These are phyloP conservation scores for Phytophthora melonis DNA, from an alignment of 352 stramenopile genomes.

Conservation along the genomic window DNA sequence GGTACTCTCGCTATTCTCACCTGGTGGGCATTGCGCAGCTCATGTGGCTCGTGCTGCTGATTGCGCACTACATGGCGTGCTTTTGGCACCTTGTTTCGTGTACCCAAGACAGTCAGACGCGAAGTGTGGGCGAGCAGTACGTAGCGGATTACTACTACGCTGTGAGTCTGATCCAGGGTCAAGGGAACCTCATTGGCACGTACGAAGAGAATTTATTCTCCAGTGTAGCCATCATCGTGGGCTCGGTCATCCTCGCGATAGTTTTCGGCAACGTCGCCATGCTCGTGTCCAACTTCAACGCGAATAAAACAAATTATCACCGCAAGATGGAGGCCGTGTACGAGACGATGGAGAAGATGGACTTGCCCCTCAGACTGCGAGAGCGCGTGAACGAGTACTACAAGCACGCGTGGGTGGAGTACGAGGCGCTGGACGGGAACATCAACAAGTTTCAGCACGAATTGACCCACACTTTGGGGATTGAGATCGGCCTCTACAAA, in stretches of 20 bases:
- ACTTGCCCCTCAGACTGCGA: constrained; percentile 38
- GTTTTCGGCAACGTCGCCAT: constrained; percentile 65
- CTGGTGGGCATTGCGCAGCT: background rate
- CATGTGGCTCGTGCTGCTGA: background rate
- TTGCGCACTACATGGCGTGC: constrained; percentile 2
- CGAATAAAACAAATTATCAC: constrained; percentile 52
- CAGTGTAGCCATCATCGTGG: constrained; percentile 41
- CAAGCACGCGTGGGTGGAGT: constrained; percentile 51
- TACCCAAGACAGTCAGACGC: background rate
- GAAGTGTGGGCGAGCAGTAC: constrained; percentile 23
- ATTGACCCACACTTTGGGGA: constrained; percentile 44
- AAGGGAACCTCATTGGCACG: constrained; percentile 35
- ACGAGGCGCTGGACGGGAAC: constrained; percentile 45
- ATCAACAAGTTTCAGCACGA: constrained; percentile 47
- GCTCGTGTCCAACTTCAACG: constrained; percentile 59
- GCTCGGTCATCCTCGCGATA: constrained; percentile 55
- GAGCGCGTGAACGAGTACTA: constrained; percentile 52
- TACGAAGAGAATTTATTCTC: constrained; percentile 43
- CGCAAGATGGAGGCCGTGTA: constrained; percentile 68
- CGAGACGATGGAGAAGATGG: constrained; percentile 56
- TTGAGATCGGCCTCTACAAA: constrained; percentile 50
- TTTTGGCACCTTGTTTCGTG: constrained; percentile 38
- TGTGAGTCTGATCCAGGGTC: constrained; percentile 51
- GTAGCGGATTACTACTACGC: constrained; percentile 42
- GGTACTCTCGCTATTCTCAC: background rate